Evolutionary conservation across 352 stramenopile species (phyloP), one percentile per base, ranked within the genome.

Genomic region (Pythium rhizo-oryzae): DNA sequence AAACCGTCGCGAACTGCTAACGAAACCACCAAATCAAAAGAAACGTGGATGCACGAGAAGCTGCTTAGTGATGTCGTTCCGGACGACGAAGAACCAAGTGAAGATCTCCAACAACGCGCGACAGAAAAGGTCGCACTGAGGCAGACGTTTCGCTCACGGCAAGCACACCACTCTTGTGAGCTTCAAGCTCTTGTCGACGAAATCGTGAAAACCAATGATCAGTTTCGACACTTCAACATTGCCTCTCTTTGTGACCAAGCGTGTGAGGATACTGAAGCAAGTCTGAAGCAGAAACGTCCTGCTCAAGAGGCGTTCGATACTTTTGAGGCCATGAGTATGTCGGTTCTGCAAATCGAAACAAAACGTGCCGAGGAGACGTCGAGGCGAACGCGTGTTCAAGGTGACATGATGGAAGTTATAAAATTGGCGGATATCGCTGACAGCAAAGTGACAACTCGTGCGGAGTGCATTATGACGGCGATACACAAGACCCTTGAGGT

Each of bases 181-280:
- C 39, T 74, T 5, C 46, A 69, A 25, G n/a, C 37, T 2, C 28
- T 74, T 0, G 56, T 74, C 5, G 50, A 62, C 15, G 61, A 74
- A 9, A 74, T 74, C 39, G 21, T 67, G 33, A 24, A 63, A 39
- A 66, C 61, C 16, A 54, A 74, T 23, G 56, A 66, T n/a, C 33
- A 66, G 12, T 74, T 58, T 51, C 61, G 61, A 37, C 46, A 56
- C 1, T 66, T 64, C 55, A 69, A 61, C 18, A 55, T 69, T n/a
- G 18, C 21, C 1, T 33, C 24, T 11, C 56, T 61, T 35, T 67
- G 66, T 15, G 16, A 59, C 4, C 41, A 59, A 13, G 51, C 47
- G 2, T 8, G 15, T 0, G 51, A 23, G 4, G 30, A 62, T n/a
- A 28, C 52, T 1, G 41, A 61, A 13, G 30, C 21, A 35, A 41